Evolutionary conservation across 495 filamentous ascomycete species (phyloP).

Genomic region (Aspergillus cristatus): DNA sequence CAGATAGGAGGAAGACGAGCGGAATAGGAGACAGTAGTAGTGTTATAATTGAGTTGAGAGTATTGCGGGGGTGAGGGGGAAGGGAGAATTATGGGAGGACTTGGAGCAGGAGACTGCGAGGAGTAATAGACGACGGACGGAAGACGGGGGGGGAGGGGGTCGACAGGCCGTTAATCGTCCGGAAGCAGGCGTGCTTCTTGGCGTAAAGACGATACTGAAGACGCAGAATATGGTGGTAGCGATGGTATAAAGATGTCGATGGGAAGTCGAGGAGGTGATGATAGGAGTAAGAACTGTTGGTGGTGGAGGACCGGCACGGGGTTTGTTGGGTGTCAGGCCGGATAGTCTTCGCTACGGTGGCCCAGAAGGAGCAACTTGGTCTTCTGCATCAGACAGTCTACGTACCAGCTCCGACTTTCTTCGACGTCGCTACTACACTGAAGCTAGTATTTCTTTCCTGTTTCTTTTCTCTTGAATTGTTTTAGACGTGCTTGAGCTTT

Average conservation of each 20-base stretch:
- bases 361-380: slow-evolving; percentile 10
- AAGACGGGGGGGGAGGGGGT: neutral
- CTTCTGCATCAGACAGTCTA: slow-evolving; percentile 5
- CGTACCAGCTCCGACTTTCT: neutral
- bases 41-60: too few relatives aligned
- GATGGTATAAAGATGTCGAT: neutral
- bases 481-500: neutral
- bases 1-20: too few relatives aligned
- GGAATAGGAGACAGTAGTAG: too few relatives aligned
- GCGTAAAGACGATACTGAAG: too few relatives aligned
- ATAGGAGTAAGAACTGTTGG: neutral
- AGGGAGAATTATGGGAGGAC: neutral
- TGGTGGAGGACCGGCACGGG: slow-evolving; percentile 10
- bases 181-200: too few relatives aligned
- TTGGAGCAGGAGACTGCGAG: too few relatives aligned
- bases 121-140: neutral
- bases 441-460: neutral
- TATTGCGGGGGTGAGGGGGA: slow-evolving; percentile 3
- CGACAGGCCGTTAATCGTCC: neutral
- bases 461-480: neutral
- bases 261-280: neutral
- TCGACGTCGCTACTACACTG: neutral
- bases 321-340: slow-evolving; percentile 17
- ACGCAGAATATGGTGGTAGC: too few relatives aligned
- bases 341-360: slow-evolving; percentile 14